Base-by-base conservation (phyloP, 2,329 filamentous ascomycete species). In the Penicillium rolfsii region DNA sequence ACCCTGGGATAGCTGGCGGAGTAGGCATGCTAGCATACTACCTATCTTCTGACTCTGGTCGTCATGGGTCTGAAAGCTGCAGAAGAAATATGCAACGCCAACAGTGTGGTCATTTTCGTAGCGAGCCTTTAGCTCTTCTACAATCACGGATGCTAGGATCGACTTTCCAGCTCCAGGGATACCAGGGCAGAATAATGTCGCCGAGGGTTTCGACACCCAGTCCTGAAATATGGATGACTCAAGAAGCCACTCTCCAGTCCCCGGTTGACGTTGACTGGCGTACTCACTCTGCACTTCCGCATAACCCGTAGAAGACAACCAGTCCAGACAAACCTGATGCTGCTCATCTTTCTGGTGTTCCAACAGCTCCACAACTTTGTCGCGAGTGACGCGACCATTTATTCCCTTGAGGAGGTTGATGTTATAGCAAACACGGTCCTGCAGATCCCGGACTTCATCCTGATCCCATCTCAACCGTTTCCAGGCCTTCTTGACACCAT, bases 401-500 rank as follows among this genome's bases (percentile, higher is more conserved):
- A 50, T 50, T 1, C 48, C 30, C 26, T 30, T 48, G 26, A 48
- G 24, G 24, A 48, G 48, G 30, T 50, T 50, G n/a, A 50, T 22
- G 45, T 48, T 48, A 12, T n/a, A 22, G 8, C n/a, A 50, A 35
- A 50, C 19, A 5, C 30, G 30, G 14, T 50, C 28, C 48, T 35
- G 48, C 3, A 50, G 30, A 12, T 35, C 48, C 5, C n/a, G 28
- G 4, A 50, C 11, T 35, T 50, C 30, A 6, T 35, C 48, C n/a
- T 50, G 48, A 8, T 50, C 48, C 48, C 48, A 50, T 50, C 30
- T 50, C 28, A 50, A 35, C 11, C 48, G 28, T 24, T 50, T 50
- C 48, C 48, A 50, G 9, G 30, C 30, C 45, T 48, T 48, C 45
- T 48, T 48, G 45, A 48, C 26, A 30, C 45, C 45, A n/a, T 48